Evolutionary conservation across 2,329 filamentous ascomycete species (phyloP), one percentile per base, ranked within the genome.

Genomic region (Akanthomyces lecanii): DNA sequence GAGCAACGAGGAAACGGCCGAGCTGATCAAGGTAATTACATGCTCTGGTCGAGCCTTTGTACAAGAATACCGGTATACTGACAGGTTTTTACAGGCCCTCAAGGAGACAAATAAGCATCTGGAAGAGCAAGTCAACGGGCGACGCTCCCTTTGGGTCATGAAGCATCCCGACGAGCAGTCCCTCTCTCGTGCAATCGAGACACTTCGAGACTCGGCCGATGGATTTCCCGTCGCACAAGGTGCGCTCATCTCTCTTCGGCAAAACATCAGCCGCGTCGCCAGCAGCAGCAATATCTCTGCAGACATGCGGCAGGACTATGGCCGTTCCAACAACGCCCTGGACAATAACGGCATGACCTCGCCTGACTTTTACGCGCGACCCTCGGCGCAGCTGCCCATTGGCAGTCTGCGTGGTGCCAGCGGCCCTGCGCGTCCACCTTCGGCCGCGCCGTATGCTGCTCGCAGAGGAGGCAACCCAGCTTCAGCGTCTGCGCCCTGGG

Each of bases 101-200:
- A 71, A 75, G 36, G 68, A 69, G 10, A 72, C 69, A 1, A 72
- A 75, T 63, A 68, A 71, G 51, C 69, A 74, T 33, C 68, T 77
- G 6, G 73, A 77, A 64, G 73, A 72, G 30, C 74, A 77, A 60
- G 69, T 75, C 64, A 76, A 74, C 64, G 72, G 71, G 50, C 69
- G 73, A 5, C 74, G 71, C 53, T 70, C 72, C 6, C 70, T 76
- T 53, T 76, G 74, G 74, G 65, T 73, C 63, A 72, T 72, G 68
- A 74, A 74, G 63, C 72, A 74, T 58, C 66, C 73, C 1, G 71
- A 71, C 57, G 69, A 73, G 28, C 65, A 71, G 25, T 69, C 69
- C 1, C 67, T 75, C 36, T 69, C 70, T 8, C 71, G 70, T 8
- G 73, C 71, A 47, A 72, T 76, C 21, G 72, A 74, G 63, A 73